Evolutionary conservation across 768 basidiomycete species (phyloP).

Genomic region (Tricholoma sp.): DNA sequence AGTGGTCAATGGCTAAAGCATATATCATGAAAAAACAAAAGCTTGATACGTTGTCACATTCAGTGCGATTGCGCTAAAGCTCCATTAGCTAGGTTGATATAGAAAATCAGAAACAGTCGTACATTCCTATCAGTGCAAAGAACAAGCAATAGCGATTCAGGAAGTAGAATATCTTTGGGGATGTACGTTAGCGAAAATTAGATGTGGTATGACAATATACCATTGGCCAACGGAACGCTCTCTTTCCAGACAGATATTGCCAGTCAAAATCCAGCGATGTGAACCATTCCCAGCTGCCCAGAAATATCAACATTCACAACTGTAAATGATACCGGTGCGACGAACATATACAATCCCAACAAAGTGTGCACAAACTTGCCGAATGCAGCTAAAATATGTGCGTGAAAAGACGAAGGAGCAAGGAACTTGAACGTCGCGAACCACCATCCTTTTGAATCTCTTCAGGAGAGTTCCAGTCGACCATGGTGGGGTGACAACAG

Average conservation of each 20-base stretch:
- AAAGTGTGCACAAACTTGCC: constrained; percentile 56
- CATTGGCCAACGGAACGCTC: constrained; percentile 63
- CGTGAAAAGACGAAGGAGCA: not conserved
- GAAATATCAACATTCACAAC: constrained; percentile 5
- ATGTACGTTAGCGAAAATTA: constrained; percentile 1
- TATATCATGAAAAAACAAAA: not conserved
- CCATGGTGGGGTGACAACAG: constrained; percentile 32
- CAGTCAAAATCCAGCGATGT: constrained; percentile 62
- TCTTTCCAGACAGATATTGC: constrained; percentile 52
- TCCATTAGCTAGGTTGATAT: constrained; percentile 4
- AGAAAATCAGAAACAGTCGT: constrained; percentile 19
- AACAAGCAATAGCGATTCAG: constrained; percentile 61
- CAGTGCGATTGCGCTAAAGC: constrained; percentile 46
- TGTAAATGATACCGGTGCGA: constrained; percentile 6
- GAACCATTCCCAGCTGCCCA: constrained; percentile 60
- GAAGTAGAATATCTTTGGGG: constrained; percentile 59
- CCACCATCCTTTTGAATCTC: constrained; percentile 46
- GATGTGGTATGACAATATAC: constrained; percentile 26
- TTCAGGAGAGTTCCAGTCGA: constrained; percentile 48
- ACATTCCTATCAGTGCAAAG: constrained; percentile 68
- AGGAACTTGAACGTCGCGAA: constrained; percentile 18
- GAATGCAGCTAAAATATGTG: constrained; percentile 32
- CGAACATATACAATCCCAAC: constrained; percentile 57
- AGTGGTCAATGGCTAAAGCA: constrained; percentile 2
- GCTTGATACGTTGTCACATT: constrained; percentile 47